phyloP scores from a whole-genome alignment of 805 yeast genomes.

The Lipomyces yamanashiensis region DNA sequence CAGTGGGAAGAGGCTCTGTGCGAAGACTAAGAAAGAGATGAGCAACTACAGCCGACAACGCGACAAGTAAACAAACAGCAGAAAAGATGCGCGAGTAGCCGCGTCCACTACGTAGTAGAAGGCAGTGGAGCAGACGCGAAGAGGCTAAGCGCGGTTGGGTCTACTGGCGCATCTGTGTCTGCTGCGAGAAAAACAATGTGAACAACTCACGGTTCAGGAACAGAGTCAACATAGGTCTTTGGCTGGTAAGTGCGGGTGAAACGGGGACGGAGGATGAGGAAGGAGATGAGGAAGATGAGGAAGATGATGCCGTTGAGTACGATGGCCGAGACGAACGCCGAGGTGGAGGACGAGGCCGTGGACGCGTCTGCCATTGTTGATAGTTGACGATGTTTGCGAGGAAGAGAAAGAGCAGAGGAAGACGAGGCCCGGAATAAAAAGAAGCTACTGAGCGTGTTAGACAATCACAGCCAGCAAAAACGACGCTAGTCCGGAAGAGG shows the following conservation, averaged over 20 bases:
- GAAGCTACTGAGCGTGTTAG: background rate
- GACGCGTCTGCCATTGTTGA: constrained; percentile 12
- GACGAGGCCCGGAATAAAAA: background rate
- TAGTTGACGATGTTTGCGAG: background rate
- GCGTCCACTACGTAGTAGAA: background rate
- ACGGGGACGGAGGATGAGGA: constrained; percentile 67
- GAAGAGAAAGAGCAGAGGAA: constrained; percentile 1
- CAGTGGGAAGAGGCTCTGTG: constrained; percentile 75
- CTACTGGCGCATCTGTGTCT: background rate
- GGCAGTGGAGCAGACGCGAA: background rate
- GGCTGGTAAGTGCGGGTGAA: constrained; percentile 83
- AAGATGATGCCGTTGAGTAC: constrained; percentile 70
- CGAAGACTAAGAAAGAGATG: constrained; percentile 36
- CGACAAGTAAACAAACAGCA: background rate
- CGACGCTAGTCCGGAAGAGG: constrained; percentile 11
- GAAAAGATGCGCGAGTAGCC: background rate
- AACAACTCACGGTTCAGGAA: constrained; percentile 42
- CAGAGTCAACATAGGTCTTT: constrained; percentile 67
- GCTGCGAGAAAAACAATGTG: background rate
- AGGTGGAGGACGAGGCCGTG: constrained; percentile 59
- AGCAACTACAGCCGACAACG: background rate
- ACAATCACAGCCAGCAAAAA: constrained; percentile 11
- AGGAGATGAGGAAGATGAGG: constrained; percentile 62
- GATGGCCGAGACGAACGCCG: constrained; percentile 73
- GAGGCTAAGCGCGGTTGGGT: background rate